Base-by-base conservation (phyloP, 2,329 filamentous ascomycete species). In the Exophiala spinifera region DNA sequence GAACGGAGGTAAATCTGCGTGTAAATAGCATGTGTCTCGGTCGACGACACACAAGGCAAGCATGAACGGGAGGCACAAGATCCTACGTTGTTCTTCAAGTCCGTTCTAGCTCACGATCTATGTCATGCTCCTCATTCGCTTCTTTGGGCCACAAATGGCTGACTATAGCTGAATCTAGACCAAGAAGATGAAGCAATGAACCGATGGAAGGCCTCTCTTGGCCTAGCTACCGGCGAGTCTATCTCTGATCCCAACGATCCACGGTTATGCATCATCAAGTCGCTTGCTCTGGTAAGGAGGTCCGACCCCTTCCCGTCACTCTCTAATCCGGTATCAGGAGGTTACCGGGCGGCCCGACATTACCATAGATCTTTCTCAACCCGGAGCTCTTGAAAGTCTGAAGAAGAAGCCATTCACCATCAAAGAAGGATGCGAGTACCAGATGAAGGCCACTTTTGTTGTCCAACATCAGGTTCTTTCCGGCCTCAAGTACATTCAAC, bases 381-480 rank as follows among this genome's bases (percentile, higher is more conserved):
- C 88, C 19, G 88, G 86, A 55, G 85, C 88, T 59, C 81, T 96
- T 67, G 78, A 82, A 3, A 82, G 80, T 13, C 86, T 99, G 63
- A 95, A 95, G 78, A 81, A 89, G 69, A 87, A 94, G 71, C 94
- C 94, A 13, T 99, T 99, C 79, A 92, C 83, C 69, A 96, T 99
- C 79, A 99, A 97, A 81, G 94, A 97, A 74, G 91, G 90, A 51
- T 84, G 87, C 65, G 87, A 84, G 65, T 99, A 97, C 78, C 89
- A 88, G 74, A 97, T 97, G 89, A 91, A 88, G 71, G 91, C 88
- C 55, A 83, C 84, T 59, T 99, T 97, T 81, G 88, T 91, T 76
- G 94, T 99, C 43, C 91, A 99, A 79, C 91, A 96, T 72, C 88
- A 97, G 74, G 92, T 99, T 63, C 82, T 97, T 51, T 94, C 89